These are phyloP conservation scores for Zarea fungicola DNA, from an alignment of 2,329 filamentous ascomycete genomes.

Conservation along the genomic window DNA sequence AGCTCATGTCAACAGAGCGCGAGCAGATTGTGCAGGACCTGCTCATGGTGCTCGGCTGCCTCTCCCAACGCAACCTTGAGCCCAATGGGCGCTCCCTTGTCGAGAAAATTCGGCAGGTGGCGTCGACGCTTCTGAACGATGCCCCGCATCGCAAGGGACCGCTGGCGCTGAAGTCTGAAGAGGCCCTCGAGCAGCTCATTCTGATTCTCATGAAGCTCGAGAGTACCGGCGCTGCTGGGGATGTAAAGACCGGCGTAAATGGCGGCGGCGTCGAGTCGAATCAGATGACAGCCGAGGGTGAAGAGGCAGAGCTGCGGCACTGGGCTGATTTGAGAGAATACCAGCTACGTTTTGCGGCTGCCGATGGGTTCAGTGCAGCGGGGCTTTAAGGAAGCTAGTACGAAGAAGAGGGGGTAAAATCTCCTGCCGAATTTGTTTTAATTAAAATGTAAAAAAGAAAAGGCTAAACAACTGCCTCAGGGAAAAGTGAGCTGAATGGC, in stretches of 20 bases:
- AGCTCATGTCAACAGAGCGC: conserved; percentile 67
- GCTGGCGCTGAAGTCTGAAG: conserved; percentile 55
- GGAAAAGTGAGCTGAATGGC: too few species aligned
- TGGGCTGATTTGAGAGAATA: conserved; percentile 79
- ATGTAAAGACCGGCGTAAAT: conserved; percentile 22
- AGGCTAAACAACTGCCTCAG: too few species aligned
- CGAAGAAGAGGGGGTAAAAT: not conserved
- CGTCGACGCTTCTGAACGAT: conserved; percentile 68
- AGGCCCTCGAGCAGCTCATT: conserved; percentile 66
- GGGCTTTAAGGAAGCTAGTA: not conserved
- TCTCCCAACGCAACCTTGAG: conserved; percentile 82
- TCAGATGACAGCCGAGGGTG: conserved; percentile 51
- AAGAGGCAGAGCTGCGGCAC: conserved; percentile 68
- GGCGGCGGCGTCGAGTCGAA: conserved; percentile 21
- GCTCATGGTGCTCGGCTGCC: conserved; percentile 66
- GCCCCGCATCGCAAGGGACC: conserved; percentile 45
- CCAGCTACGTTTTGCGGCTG: conserved; percentile 60
- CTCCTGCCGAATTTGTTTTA: too few species aligned
- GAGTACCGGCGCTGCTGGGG: conserved; percentile 43
- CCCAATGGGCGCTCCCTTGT: conserved; percentile 62
- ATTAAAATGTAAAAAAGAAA: too few species aligned
- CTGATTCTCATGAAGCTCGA: conserved; percentile 72
- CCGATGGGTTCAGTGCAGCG: not conserved
- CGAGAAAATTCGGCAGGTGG: conserved; percentile 79
- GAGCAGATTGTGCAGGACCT: conserved; percentile 79